Conservation (phyloP, 1,139 yeast genomes). For the Magnusiomyces suaveolens region DNA sequence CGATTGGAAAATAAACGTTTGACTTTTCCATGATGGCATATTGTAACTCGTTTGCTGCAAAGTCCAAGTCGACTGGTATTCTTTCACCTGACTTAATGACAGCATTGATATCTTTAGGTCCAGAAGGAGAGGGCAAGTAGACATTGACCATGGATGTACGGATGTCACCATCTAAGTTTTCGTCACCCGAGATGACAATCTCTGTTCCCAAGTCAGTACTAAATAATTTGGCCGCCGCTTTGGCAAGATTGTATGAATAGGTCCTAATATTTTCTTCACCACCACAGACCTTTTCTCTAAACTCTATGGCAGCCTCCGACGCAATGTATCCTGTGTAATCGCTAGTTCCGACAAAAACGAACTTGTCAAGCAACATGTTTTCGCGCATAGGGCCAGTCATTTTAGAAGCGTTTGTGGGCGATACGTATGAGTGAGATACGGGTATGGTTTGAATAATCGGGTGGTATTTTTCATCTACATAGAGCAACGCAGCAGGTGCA, state of each 20-base stretch:
- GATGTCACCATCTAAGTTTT: conserved; percentile 22
- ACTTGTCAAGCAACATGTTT: conserved; percentile 24
- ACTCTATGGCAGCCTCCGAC: conserved; percentile 40
- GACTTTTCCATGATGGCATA: conserved; percentile 24
- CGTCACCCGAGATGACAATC: conserved; percentile 32
- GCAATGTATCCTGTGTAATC: conserved; percentile 31
- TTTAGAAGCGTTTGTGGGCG: not conserved
- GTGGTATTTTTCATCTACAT: conserved; percentile 48
- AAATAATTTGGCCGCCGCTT: conserved; percentile 35
- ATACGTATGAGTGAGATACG: conserved; percentile 32
- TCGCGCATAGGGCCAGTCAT: conserved; percentile 8
- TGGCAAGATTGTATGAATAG: conserved; percentile 42
- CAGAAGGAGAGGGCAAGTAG: conserved; percentile 32
- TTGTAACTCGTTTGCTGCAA: conserved; percentile 10
- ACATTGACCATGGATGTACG: conserved; percentile 43
- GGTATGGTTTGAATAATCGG: conserved; percentile 48
- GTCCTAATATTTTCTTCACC: conserved; percentile 46
- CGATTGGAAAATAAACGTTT: conserved; percentile 42
- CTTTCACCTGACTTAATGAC: not conserved
- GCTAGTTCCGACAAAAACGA: conserved; percentile 32
- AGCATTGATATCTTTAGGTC: conserved; percentile 2
- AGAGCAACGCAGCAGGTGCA: conserved; percentile 49
- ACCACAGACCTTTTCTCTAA: conserved; percentile 48
- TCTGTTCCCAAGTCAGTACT: conserved; percentile 28
- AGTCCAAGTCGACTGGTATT: not conserved